Evolutionary conservation across 2,329 filamentous ascomycete species (phyloP), one percentile per base, ranked within the genome.

Genomic region (Microcyclospora tardicrescens): DNA sequence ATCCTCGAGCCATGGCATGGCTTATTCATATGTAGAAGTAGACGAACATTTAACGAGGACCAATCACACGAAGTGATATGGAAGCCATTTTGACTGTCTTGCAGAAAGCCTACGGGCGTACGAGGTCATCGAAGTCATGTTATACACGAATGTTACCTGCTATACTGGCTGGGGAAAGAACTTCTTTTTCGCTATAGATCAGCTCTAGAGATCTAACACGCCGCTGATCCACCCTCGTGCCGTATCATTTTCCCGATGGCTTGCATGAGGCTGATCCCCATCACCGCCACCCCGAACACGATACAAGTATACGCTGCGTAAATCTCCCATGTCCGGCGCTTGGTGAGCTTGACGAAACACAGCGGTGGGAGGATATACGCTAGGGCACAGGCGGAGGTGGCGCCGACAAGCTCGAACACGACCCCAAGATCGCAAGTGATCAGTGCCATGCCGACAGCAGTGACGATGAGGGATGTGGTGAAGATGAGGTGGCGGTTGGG

Each of bases 341-440:
- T 86, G 49, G 84, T 89, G 43, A 98, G 68, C 64, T 93, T 94
- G 56, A 98, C 82, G 61, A 91, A 98, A 63, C 91, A 98, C 40
- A 96, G 66, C 16, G 91, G 91, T 44, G 91, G 91, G 43, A 98
- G 66, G 35, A 98, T 94, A 58, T 96, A 98, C 0, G 91, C 91
- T 60, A 98, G 72, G 6, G 85, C 86, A 51, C 87, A 91, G 2
- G 91, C 91, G 57, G 84, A 93, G 28, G 91, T 98, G 6, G 91
- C 86, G 44, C 91, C 91, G 41, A 98, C 91, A 13, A 98, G 69
- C 65, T 98, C 91, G 56, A 98, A 95, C 1, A 98, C 89, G 33
- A 84, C 76, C 37, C 91, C 91, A 3, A 98, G 69, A 58, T 98
- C 91, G 63, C 91, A 96, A 1, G 87, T 96, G 43, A 93, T 58